phyloP scores from a whole-genome alignment of 2,329 filamentous ascomycete species.

The Stromatinia cepivora region DNA sequence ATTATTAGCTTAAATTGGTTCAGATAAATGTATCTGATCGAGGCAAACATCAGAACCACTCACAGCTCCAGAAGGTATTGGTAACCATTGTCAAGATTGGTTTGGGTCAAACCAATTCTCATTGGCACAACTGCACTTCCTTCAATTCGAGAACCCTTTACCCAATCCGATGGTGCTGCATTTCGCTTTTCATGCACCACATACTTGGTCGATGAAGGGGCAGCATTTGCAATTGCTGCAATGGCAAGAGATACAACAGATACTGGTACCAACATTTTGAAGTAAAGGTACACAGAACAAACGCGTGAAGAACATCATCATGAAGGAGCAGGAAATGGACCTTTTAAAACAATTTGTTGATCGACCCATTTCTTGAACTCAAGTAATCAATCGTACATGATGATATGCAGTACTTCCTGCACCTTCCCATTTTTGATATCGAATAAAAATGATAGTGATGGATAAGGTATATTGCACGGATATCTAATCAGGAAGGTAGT shows the following conservation, averaged over 20 bases:
- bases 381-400: background rate
- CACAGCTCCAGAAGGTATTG: slow-evolving; percentile 45
- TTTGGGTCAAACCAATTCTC: slow-evolving; percentile 48
- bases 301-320: background rate
- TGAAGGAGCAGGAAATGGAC: background rate
- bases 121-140: slow-evolving; percentile 43
- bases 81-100: slow-evolving; percentile 47
- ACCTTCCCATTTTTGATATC: background rate
- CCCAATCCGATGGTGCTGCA: slow-evolving; percentile 27
- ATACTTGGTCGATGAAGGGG: slow-evolving; percentile 24
- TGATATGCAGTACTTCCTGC: slow-evolving; percentile 10
- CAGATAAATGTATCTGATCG: background rate
- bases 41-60: background rate
- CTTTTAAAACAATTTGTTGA: slow-evolving; percentile 13
- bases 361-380: background rate
- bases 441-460: slow-evolving; percentile 16
- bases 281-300: background rate
- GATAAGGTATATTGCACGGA: background rate
- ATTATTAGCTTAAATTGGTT: background rate
- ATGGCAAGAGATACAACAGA: slow-evolving; percentile 23
- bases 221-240: slow-evolving; percentile 25
- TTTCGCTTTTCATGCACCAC: slow-evolving; percentile 31
- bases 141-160: slow-evolving; percentile 29
- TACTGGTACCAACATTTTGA: slow-evolving; percentile 24
- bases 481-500: slow-evolving; percentile 18